phyloP scores from a whole-genome alignment of 1,284 basidiomycete genomes.

The Rhodotorula sp. region DNA sequence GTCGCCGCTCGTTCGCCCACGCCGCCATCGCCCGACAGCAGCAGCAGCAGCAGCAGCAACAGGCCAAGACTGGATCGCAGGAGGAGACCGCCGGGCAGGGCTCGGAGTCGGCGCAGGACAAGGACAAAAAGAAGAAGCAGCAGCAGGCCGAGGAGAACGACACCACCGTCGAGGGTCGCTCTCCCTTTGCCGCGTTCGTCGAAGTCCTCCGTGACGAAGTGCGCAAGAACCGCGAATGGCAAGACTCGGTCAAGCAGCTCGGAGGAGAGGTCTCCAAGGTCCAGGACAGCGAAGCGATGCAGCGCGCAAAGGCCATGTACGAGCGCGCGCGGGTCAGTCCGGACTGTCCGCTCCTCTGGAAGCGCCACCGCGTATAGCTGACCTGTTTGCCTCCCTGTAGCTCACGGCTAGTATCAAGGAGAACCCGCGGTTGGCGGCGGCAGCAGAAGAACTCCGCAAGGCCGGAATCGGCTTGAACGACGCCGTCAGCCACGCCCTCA shows the following conservation, averaged over 20 bases:
- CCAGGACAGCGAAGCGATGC: conserved; percentile 97
- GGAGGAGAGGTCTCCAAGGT: conserved; percentile 97
- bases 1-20: conserved; percentile 10
- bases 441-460: conserved; percentile 85
- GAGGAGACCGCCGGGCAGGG: background rate
- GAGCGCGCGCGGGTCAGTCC: conserved; percentile 82
- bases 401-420: conserved; percentile 92
- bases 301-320: conserved; percentile 82
- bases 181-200: conserved; percentile 94
- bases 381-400: conserved; percentile 52
- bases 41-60: conserved; percentile 9
- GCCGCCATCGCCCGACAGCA: conserved; percentile 4
- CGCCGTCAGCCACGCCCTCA: conserved; percentile 85
- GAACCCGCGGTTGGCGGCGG: conserved; percentile 86
- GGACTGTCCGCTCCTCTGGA: background rate
- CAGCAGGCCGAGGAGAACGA: conserved; percentile 34
- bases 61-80: background rate
- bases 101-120: background rate
- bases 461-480: conserved; percentile 89
- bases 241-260: conserved; percentile 94
- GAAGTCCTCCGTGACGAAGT: conserved; percentile 90
- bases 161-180: conserved; percentile 51
- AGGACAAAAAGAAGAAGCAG: conserved; percentile 14
- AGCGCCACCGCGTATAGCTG: background rate
- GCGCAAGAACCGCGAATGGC: conserved; percentile 87